A percentile compares a stretch with the other conserved stretches of the same genome.
Evolutionary conservation across 257 asterid species (phyloP).

Genomic region (Salvia miltiorrhiza): DNA sequence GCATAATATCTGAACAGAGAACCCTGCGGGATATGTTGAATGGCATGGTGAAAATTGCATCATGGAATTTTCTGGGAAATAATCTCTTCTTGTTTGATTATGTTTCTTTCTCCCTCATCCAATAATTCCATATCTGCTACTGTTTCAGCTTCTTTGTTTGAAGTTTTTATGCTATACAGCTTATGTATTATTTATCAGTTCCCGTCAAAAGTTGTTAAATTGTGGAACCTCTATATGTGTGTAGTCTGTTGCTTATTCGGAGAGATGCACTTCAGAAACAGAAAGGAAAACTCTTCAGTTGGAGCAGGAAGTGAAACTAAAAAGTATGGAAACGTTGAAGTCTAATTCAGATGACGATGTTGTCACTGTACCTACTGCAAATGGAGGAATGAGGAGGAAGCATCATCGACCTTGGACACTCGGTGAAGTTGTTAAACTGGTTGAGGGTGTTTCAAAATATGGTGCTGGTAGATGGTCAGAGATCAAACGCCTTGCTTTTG

Average conservation of each 20-base stretch:
- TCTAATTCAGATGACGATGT: conserved; percentile 56
- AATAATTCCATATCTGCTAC: not conserved
- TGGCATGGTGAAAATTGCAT: conserved; percentile 8
- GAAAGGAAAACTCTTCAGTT: conserved; percentile 39
- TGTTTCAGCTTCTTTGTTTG: conserved; percentile 13
- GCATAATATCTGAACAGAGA: conserved; percentile 1
- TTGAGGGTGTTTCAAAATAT: conserved; percentile 88
- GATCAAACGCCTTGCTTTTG: conserved; percentile 82
- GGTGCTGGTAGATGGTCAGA: conserved; percentile 99
- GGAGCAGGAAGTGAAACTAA: conserved; percentile 43
- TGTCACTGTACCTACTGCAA: conserved; percentile 39
- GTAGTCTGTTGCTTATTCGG: conserved; percentile 43
- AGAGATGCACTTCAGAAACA: conserved; percentile 32
- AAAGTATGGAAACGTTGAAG: conserved; percentile 34
- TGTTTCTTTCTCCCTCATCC: conserved; percentile 1
- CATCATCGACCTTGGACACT: conserved; percentile 97
- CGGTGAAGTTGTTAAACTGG: conserved; percentile 82
- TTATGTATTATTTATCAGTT: not conserved
- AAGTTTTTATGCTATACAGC: not conserved
- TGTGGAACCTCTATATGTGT: conserved; percentile 24
- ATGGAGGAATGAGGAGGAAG: conserved; percentile 82
- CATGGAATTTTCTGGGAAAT: not conserved
- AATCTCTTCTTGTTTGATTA: not conserved
- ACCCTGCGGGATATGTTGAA: conserved; percentile 9
- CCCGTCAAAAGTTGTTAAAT: not conserved